These are phyloP conservation scores for Kalanchoe fedtschenkoi DNA, from an alignment of 164 flowering plant species.

Conservation along the genomic window DNA sequence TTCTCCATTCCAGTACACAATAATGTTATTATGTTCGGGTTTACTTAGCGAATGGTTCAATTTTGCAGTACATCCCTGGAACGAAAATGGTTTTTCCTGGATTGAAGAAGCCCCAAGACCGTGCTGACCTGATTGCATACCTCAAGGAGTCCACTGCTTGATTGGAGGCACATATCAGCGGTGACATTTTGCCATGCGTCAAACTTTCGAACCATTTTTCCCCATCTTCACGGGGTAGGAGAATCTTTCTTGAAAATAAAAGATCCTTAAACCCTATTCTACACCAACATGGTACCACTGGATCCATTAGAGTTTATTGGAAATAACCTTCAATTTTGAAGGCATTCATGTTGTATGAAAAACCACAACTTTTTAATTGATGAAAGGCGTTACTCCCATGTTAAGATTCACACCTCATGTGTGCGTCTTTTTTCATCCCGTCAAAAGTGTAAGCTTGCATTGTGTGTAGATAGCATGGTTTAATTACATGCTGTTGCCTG, in stretches of 20 bases:
- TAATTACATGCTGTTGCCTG: too few species aligned
- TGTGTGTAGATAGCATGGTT: too few species aligned
- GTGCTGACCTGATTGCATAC: too few species aligned
- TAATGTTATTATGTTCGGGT: not conserved
- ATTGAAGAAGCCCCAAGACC: not conserved
- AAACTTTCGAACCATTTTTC: not conserved
- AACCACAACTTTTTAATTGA: not conserved
- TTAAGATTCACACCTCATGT: too few species aligned
- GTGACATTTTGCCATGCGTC: too few species aligned
- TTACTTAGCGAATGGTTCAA: not conserved
- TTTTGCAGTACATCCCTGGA: not conserved
- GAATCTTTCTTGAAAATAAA: not conserved
- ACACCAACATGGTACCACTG: not conserved
- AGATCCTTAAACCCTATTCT: too few species aligned
- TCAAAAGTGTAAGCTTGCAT: too few species aligned
- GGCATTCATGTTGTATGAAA: not conserved
- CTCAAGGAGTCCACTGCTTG: too few species aligned
- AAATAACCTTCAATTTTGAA: not conserved
- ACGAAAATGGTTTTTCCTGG: not conserved
- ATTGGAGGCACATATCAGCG: too few species aligned
- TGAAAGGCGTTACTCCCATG: too few species aligned
- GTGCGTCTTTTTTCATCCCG: too few species aligned
- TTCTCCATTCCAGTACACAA: too few species aligned
- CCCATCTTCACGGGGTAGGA: not conserved
- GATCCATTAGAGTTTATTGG: not conserved